Percentiles rank a stretch among this genome's conserved stretches.
Evolutionary conservation across 495 filamentous ascomycete species (phyloP).

Genomic region (Xylaria acuta): DNA sequence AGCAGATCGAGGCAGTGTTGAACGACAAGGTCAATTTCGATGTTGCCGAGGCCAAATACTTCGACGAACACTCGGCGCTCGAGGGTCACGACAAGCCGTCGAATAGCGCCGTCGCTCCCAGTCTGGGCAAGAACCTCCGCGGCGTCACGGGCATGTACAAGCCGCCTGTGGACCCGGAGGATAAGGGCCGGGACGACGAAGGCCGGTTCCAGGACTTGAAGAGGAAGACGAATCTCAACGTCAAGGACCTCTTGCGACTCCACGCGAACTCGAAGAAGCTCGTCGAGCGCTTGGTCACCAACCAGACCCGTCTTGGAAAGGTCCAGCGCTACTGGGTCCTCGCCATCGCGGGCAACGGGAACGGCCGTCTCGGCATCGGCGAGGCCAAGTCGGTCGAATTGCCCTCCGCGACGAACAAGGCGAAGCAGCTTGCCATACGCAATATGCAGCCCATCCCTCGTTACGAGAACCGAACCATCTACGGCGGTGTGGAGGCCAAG

Average conservation of each 20-base stretch:
- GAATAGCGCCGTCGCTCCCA: constrained; percentile 51
- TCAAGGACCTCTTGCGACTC: constrained; percentile 56
- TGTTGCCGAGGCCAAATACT: constrained; percentile 44
- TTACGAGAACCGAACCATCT: constrained; percentile 92
- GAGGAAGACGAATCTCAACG: constrained; percentile 70
- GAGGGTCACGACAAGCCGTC: constrained; percentile 40
- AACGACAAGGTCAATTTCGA: constrained; percentile 31
- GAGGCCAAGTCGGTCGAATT: constrained; percentile 84
- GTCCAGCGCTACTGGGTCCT: constrained; percentile 72
- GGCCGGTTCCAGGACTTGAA: constrained; percentile 60
- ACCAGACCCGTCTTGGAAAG: constrained; percentile 97
- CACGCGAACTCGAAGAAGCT: constrained; percentile 66
- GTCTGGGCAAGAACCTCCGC: constrained; percentile 50
- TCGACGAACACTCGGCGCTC: constrained; percentile 49
- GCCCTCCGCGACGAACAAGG: constrained; percentile 67
- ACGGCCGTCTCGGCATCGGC: constrained; percentile 86
- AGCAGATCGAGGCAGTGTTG: constrained; percentile 35
- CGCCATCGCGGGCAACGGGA: constrained; percentile 79
- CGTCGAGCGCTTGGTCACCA: constrained; percentile 74
- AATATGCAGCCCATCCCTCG: constrained; percentile 87
- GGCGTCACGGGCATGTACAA: constrained; percentile 58
- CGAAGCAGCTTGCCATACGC: constrained; percentile 75
- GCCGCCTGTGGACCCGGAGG: constrained; percentile 49
- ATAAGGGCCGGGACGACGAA: constrained; percentile 48
- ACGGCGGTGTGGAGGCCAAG: constrained; percentile 82